Conservation (phyloP, 2,329 filamentous ascomycete genomes). For the Paradendryphiella salina region DNA sequence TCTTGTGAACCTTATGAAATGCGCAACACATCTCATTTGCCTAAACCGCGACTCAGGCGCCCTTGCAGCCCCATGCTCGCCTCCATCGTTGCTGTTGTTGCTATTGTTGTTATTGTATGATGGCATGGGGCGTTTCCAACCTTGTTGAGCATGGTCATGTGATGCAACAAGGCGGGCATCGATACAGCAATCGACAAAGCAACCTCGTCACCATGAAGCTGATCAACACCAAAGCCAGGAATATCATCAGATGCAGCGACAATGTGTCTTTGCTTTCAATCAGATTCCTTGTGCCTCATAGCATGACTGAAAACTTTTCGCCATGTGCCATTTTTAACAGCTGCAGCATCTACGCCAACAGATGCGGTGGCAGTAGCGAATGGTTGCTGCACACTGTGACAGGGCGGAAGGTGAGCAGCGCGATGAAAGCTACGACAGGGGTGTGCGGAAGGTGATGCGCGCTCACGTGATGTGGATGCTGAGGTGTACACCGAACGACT, state of each 20-base stretch:
- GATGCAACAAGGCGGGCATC: neutral
- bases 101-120: neutral
- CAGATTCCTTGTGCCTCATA: too few species aligned
- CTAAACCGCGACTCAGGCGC: constrained; percentile 3
- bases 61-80: constrained; percentile 1
- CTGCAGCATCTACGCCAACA: too few species aligned
- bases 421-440: constrained; percentile 16
- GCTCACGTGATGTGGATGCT: constrained; percentile 17
- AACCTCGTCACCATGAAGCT: neutral
- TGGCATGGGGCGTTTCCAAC: too few species aligned
- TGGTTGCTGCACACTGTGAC: constrained; percentile 1
- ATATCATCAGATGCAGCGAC: neutral
- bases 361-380: neutral
- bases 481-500: constrained; percentile 12
- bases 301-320: too few species aligned
- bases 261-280: too few species aligned
- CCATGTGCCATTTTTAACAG: too few species aligned
- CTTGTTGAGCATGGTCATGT: neutral
- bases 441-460: constrained; percentile 18
- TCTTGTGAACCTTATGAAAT: constrained; percentile 1
- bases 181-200: neutral
- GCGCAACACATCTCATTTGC: constrained; percentile 7
- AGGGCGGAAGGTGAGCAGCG: neutral
- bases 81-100: neutral
- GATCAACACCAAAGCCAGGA: neutral